phyloP scores from a whole-genome alignment of 1,139 yeast genomes.

The Sugiyamaella paludigena region DNA sequence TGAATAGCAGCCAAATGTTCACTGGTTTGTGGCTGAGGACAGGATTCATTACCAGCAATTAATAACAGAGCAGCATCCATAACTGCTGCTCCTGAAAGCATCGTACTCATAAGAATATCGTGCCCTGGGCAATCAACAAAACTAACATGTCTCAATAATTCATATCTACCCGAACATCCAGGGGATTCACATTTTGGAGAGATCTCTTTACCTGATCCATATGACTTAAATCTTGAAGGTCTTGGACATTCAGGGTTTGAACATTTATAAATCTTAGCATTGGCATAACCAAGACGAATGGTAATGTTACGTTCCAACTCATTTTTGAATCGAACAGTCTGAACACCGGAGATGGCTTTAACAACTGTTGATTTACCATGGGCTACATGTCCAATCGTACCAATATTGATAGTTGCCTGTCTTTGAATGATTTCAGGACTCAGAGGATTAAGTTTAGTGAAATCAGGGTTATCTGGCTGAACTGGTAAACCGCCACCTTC shows the following conservation, averaged over 20 bases:
- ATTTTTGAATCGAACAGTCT: constrained; percentile 97
- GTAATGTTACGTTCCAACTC: constrained; percentile 98
- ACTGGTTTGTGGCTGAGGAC: constrained; percentile 99
- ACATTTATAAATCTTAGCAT: constrained; percentile 96
- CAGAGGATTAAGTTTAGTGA: constrained; percentile 71
- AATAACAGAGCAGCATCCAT: constrained; percentile 98
- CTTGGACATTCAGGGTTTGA: constrained; percentile 84
- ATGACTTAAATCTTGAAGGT: constrained; percentile 93
- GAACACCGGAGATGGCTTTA: constrained; percentile 98
- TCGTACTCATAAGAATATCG: constrained; percentile 99
- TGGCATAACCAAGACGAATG: constrained; percentile 96
- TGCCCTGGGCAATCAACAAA: constrained; percentile 99
- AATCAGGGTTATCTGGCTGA: constrained; percentile 88
- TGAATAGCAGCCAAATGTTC: constrained; percentile 99
- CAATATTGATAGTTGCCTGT: constrained; percentile 98
- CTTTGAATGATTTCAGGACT: constrained; percentile 95
- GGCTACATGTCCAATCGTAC: constrained; percentile 99
- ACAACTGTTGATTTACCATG: constrained; percentile 99
- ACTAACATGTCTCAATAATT: constrained; percentile 91
- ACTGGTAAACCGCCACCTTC: constrained; percentile 99
- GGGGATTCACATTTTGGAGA: constrained; percentile 86
- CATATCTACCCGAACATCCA: constrained; percentile 77
- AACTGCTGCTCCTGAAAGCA: constrained; percentile 99
- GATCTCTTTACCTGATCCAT: constrained; percentile 91
- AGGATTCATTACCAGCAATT: constrained; percentile 97